These are phyloP conservation scores for Pochonia chlamydosporia DNA, from an alignment of 2,329 filamentous ascomycete genomes.

Conservation along the genomic window DNA sequence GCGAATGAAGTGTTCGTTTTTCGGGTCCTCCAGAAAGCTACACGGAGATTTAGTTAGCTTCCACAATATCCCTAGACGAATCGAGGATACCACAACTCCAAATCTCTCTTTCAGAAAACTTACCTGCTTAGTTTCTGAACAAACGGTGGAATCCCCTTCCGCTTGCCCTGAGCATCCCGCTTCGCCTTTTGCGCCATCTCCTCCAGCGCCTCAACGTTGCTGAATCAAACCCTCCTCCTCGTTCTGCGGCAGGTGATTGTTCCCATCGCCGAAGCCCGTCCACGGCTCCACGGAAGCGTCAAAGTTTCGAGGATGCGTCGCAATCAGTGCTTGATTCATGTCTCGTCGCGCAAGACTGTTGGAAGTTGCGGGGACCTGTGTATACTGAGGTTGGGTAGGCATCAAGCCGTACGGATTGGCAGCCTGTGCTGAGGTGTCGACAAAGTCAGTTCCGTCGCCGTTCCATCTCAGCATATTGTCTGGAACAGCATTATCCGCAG, in stretches of 20 bases:
- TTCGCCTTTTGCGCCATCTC: slow-evolving; percentile 76
- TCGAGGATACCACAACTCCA: not conserved
- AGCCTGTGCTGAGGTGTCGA: slow-evolving; percentile 26
- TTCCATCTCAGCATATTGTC: slow-evolving; percentile 45
- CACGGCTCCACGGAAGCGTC: slow-evolving; percentile 34
- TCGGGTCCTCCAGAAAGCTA: slow-evolving; percentile 88
- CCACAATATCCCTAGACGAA: not conserved
- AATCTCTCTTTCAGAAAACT: slow-evolving; percentile 20
- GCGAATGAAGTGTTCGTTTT: slow-evolving; percentile 89
- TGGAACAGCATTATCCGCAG: slow-evolving; percentile 37
- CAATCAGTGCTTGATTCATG: slow-evolving; percentile 45
- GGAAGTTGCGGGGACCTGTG: slow-evolving; percentile 31
- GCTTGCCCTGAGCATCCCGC: slow-evolving; percentile 79
- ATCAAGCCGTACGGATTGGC: slow-evolving; percentile 34
- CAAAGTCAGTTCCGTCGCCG: slow-evolving; percentile 30
- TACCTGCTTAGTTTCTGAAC: slow-evolving; percentile 97
- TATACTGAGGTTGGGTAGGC: slow-evolving; percentile 27
- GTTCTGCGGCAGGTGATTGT: slow-evolving; percentile 30
- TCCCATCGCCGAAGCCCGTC: slow-evolving; percentile 36
- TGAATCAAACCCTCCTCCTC: slow-evolving; percentile 33
- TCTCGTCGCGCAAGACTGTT: slow-evolving; percentile 48
- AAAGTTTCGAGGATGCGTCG: slow-evolving; percentile 34
- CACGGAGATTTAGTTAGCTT: not conserved
- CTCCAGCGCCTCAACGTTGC: slow-evolving; percentile 71
- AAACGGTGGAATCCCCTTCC: slow-evolving; percentile 95